These are phyloP conservation scores for Coemansia pectinata DNA, from an alignment of 192 early-diverging fungal genomes.

Conservation along the genomic window DNA sequence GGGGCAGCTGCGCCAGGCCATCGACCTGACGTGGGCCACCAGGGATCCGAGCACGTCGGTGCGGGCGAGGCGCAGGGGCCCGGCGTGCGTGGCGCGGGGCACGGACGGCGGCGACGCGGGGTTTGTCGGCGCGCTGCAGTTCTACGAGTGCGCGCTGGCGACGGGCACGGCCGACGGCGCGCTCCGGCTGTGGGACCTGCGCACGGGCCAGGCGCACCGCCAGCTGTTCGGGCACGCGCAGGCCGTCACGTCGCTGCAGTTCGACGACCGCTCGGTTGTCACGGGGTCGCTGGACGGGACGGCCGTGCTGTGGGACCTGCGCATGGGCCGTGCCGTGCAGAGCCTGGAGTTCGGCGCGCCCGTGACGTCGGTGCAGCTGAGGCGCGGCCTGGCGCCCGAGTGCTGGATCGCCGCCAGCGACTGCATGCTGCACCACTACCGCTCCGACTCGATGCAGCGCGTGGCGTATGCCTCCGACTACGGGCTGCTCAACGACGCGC, in stretches of 20 bases:
- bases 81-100: slow-evolving; percentile 6
- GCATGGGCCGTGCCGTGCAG: slow-evolving; percentile 67
- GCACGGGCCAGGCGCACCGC: slow-evolving; percentile 71
- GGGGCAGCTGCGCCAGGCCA: slow-evolving; percentile 61
- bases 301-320: slow-evolving; percentile 72
- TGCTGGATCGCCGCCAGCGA: slow-evolving; percentile 59
- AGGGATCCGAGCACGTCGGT: not conserved
- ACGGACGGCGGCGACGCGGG: slow-evolving; percentile 51
- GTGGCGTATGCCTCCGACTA: slow-evolving; percentile 54
- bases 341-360: slow-evolving; percentile 54
- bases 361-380: slow-evolving; percentile 45
- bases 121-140: slow-evolving; percentile 72
- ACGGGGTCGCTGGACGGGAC: slow-evolving; percentile 71
- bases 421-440: slow-evolving; percentile 58
- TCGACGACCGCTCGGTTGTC: slow-evolving; percentile 70
- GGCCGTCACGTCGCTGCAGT: slow-evolving; percentile 63
- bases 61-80: not conserved
- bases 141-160: slow-evolving; percentile 70
- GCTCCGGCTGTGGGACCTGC: slow-evolving; percentile 78
- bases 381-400: slow-evolving; percentile 27
- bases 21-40: slow-evolving; percentile 73
- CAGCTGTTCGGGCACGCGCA: slow-evolving; percentile 67
- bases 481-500: slow-evolving; percentile 46
- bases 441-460: slow-evolving; percentile 64
- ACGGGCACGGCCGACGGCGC: slow-evolving; percentile 74